Evolutionary conservation across 2,329 filamentous ascomycete species (phyloP).

Genomic region (Sarocladiaceae sp.): DNA sequence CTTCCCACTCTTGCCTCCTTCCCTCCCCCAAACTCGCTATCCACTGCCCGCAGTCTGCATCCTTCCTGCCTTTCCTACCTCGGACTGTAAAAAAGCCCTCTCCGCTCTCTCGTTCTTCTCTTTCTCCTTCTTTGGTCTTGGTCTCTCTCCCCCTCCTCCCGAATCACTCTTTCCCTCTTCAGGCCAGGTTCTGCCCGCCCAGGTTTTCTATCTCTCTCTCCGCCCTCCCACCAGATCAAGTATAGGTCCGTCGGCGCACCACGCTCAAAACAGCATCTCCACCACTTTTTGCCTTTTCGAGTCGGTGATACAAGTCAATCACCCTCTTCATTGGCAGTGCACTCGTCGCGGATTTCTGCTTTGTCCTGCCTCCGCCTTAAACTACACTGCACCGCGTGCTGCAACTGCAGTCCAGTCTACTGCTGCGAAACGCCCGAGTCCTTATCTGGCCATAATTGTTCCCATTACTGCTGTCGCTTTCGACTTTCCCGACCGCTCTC

Average conservation of each 20-base stretch:
- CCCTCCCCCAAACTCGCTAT: background rate
- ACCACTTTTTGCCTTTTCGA: constrained; percentile 50
- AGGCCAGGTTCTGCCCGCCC: constrained; percentile 8
- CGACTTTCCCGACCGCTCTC: constrained; percentile 3
- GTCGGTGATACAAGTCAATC: constrained; percentile 28
- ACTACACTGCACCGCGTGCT: background rate
- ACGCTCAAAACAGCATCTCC: constrained; percentile 61
- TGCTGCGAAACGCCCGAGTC: constrained; percentile 3
- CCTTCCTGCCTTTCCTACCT: constrained; percentile 8
- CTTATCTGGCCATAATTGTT: background rate
- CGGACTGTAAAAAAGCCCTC: constrained; percentile 5
- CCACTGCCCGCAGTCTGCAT: constrained; percentile 4
- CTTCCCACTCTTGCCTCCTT: background rate
- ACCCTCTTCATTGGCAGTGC: constrained; percentile 9
- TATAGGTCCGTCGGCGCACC: constrained; percentile 57
- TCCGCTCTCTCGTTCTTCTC: constrained; percentile 3
- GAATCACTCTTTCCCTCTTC: constrained; percentile 9
- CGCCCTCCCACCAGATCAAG: constrained; percentile 56
- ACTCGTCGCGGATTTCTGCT: background rate
- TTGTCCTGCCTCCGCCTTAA: background rate
- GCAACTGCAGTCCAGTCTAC: background rate
- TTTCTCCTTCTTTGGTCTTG: constrained; percentile 9
- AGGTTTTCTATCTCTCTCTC: constrained; percentile 18
- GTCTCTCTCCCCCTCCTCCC: constrained; percentile 3
- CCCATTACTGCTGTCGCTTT: background rate